These are phyloP conservation scores for Neurospora sp. DNA, from an alignment of 495 filamentous ascomycete genomes.

Conservation along the genomic window DNA sequence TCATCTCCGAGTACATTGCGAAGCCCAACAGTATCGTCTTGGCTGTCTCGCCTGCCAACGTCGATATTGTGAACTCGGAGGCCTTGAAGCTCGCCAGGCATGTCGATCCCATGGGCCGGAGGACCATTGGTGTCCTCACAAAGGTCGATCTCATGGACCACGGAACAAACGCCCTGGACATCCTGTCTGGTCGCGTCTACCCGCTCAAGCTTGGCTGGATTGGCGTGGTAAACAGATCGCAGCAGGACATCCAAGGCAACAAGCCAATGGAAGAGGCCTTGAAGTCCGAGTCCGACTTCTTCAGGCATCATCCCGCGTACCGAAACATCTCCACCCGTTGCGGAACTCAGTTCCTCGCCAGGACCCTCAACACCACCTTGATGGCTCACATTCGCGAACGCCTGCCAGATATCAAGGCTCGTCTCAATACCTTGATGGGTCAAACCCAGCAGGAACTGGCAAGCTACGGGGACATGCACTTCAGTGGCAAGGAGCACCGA, in stretches of 20 bases:
- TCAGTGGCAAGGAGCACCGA: slow-evolving; percentile 93
- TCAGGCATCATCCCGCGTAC: slow-evolving; percentile 94
- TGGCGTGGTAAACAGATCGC: slow-evolving; percentile 93
- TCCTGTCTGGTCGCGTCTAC: slow-evolving; percentile 91
- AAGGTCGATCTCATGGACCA: slow-evolving; percentile 99
- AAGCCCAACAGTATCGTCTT: slow-evolving; percentile 98
- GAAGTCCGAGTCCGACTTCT: slow-evolving; percentile 86
- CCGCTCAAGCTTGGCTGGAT: slow-evolving; percentile 97
- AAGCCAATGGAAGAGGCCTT: slow-evolving; percentile 85
- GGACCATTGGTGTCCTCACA: slow-evolving; percentile 94
- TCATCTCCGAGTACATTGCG: slow-evolving; percentile 97
- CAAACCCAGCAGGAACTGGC: slow-evolving; percentile 98
- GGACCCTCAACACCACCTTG: slow-evolving; percentile 85
- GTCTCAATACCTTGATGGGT: slow-evolving; percentile 96
- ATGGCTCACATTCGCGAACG: slow-evolving; percentile 96
- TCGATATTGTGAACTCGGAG: slow-evolving; percentile 97
- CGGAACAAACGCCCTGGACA: slow-evolving; percentile 95
- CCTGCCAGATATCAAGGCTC: slow-evolving; percentile 93
- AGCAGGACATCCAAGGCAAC: slow-evolving; percentile 95
- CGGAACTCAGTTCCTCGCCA: slow-evolving; percentile 91
- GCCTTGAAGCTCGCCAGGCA: slow-evolving; percentile 93
- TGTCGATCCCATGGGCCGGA: slow-evolving; percentile 88
- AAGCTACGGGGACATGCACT: slow-evolving; percentile 96
- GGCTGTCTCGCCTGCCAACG: slow-evolving; percentile 94
- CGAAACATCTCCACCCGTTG: slow-evolving; percentile 90